Percentiles rank a stretch among this genome's conserved stretches.
These are phyloP conservation scores for Sordariomycetes sp. DNA, from an alignment of 2,329 filamentous ascomycete genomes.

Conservation along the genomic window DNA sequence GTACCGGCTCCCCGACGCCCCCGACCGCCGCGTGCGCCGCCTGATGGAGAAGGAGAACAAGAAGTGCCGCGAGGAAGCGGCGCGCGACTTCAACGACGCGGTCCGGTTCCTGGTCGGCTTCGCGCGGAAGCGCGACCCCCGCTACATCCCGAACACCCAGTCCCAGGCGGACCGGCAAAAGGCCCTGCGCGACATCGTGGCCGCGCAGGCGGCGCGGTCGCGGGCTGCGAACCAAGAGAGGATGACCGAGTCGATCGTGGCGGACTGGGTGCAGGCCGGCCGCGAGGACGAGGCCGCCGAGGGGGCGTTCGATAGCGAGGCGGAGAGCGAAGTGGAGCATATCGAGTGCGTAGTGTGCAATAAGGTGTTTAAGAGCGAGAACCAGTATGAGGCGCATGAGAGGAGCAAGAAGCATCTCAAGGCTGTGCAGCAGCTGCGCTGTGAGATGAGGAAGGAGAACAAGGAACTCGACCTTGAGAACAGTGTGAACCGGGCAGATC, in stretches of 20 bases:
- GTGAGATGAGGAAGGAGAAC: conserved; percentile 77
- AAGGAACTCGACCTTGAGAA: conserved; percentile 40
- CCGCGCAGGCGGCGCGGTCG: conserved; percentile 74
- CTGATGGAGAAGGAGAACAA: conserved; percentile 95
- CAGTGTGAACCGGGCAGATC: not conserved
- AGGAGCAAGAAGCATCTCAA: conserved; percentile 95
- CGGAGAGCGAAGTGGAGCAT: conserved; percentile 42
- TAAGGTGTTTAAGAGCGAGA: conserved; percentile 80
- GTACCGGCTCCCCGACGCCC: conserved; percentile 74
- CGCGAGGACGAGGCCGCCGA: conserved; percentile 41
- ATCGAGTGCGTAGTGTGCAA: conserved; percentile 71
- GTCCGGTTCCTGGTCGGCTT: conserved; percentile 80
- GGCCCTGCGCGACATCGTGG: conserved; percentile 63
- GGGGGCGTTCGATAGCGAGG: conserved; percentile 50
- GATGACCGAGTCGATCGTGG: conserved; percentile 52
- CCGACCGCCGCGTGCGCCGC: conserved; percentile 71
- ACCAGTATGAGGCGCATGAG: conserved; percentile 84
- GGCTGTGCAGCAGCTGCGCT: conserved; percentile 66
- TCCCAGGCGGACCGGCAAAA: conserved; percentile 74
- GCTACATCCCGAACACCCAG: conserved; percentile 67
- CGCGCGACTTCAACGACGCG: conserved; percentile 85
- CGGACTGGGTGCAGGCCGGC: conserved; percentile 63
- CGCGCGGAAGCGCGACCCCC: conserved; percentile 81
- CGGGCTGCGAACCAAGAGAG: conserved; percentile 73
- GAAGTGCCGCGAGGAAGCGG: conserved; percentile 68